These are phyloP conservation scores for Tricholoma furcatifolium DNA, from an alignment of 768 basidiomycete genomes.

Conservation along the genomic window DNA sequence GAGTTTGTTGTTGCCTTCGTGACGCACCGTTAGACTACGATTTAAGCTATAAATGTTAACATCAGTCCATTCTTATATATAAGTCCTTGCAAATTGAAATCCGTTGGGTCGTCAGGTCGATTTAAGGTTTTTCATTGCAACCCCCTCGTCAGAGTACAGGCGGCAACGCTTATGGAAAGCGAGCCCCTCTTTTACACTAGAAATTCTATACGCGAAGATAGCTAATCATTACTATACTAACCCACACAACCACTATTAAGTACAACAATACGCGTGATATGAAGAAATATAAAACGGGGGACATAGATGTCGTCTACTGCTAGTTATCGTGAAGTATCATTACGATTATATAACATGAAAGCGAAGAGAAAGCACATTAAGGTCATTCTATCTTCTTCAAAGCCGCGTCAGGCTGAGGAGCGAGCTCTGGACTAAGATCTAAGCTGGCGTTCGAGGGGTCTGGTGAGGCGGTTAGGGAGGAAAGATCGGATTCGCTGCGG, in stretches of 20 bases:
- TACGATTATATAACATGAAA: not conserved
- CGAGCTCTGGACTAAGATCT: slow-evolving; percentile 13
- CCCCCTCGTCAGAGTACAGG: too few species aligned
- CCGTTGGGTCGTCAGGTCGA: too few species aligned
- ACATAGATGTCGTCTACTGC: not conserved
- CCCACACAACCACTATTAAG: not conserved
- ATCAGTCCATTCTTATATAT: not conserved
- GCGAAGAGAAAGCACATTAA: not conserved
- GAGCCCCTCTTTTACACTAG: too few species aligned
- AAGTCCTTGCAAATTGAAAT: not conserved
- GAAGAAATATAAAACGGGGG: not conserved
- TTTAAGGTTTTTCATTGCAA: too few species aligned
- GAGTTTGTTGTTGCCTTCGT: not conserved
- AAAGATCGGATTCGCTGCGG: slow-evolving; percentile 15
- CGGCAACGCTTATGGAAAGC: too few species aligned
- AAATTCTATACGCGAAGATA: too few species aligned
- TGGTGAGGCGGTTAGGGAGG: slow-evolving; percentile 14
- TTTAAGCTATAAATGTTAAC: not conserved
- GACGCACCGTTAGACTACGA: not conserved
- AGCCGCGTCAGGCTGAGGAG: slow-evolving; percentile 4
- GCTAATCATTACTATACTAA: not conserved
- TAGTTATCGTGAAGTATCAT: slow-evolving; percentile 6
- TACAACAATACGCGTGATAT: slow-evolving; percentile 12
- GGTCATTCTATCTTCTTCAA: slow-evolving; percentile 14
- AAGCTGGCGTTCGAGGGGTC: slow-evolving; percentile 3